Evolutionary conservation across 2,329 filamentous ascomycete genomes (phyloP).

Genomic region (Aspergillus clavatus): DNA sequence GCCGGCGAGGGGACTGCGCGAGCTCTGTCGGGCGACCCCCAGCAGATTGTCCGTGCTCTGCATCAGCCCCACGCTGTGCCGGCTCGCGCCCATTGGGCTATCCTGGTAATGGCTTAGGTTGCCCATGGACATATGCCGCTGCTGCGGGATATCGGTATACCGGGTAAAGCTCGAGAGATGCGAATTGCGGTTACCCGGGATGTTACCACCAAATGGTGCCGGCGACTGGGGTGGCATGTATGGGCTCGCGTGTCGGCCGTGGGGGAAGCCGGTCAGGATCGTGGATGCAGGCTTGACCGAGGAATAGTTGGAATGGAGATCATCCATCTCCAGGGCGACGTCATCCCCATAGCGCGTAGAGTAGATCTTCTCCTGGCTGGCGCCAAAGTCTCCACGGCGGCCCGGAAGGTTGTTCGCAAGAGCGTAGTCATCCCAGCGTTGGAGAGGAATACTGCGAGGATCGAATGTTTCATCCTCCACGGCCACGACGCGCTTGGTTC

Average conservation of each 20-base stretch:
- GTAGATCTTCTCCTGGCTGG: conserved; percentile 58
- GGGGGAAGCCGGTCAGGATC: conserved; percentile 77
- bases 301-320: conserved; percentile 94
- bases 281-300: conserved; percentile 82
- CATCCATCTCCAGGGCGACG: conserved; percentile 85
- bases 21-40: conserved; percentile 33
- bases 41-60: conserved; percentile 44
- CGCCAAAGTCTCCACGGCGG: conserved; percentile 65
- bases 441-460: conserved; percentile 84
- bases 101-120: conserved; percentile 47
- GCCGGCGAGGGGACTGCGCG: conserved; percentile 48
- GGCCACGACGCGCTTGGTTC: conserved; percentile 82
- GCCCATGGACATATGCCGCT: conserved; percentile 57
- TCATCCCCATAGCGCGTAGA: conserved; percentile 66
- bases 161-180: conserved; percentile 64
- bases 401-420: conserved; percentile 80
- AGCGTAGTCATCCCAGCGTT: conserved; percentile 97
- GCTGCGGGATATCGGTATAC: conserved; percentile 58
- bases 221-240: conserved; percentile 84
- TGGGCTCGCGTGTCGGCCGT: conserved; percentile 49
- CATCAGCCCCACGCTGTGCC: conserved; percentile 41
- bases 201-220: conserved; percentile 59
- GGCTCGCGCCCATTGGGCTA: conserved; percentile 30
- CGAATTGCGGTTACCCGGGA: conserved; percentile 54
- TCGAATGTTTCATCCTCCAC: conserved; percentile 81